Base-by-base conservation (phyloP, 2,329 filamentous ascomycete species). In the Fusarium pininemorale region DNA sequence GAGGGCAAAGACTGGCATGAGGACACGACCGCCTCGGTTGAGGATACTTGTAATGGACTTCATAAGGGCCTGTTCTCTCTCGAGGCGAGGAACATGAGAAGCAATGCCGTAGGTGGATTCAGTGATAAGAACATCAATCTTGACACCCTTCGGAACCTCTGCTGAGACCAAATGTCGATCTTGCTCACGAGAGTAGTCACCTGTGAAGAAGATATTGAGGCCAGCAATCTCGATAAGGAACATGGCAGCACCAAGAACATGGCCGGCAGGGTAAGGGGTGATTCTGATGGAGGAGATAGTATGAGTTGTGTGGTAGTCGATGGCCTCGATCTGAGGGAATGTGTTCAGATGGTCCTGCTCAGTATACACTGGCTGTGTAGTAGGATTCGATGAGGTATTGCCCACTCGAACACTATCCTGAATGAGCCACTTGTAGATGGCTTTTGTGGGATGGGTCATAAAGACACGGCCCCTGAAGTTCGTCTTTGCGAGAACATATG, bases 381-480 rank as follows among this genome's bases (percentile, higher is more conserved):
- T 87, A 61, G 87, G 85, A 74, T 90, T 89, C 15, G 89, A 90
- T 5, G 90, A 90, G 9, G 89, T 91, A 79, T 91, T 93, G 81
- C 92, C 93, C 37, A 99, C 95, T 67, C 96, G 92, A 50, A 99
- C 94, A 75, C 95, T 97, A 83, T 99, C 96, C 83, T 98, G 95
- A 72, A 98, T 98, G 58, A 98, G 90, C 96, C 96, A 98, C 85
- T 98, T 98, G 89, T 99, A 99, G 81, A 99, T 99, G 78, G 96
- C 96, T 83, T 99, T 98, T 53, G 96, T 99, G 4, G 96, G 95
- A 86, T 99, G 96, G 58, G 96, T 99, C 96, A 98, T 99, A 86
- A 98, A 98, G 70, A 98, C 96, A 28, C 95, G 91, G 55, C 96
- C 96, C 75, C 93, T 93, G 86, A 99, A 99, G 83, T 98, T 98